Evolutionary conservation across 1,284 basidiomycete genomes (phyloP).

Genomic region (Entoloma clypeatum): DNA sequence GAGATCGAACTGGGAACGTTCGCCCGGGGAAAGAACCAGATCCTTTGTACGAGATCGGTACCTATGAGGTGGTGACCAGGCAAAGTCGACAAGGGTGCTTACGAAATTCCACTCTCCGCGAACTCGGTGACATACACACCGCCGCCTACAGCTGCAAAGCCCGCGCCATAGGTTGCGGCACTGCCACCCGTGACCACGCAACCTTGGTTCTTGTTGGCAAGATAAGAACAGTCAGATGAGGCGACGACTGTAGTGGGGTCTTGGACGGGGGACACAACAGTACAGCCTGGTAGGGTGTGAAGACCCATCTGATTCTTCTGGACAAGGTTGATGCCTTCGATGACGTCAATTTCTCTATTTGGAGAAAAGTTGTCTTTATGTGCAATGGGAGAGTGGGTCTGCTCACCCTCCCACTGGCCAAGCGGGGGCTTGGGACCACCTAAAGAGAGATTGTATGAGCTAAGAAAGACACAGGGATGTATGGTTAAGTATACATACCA

Average conservation of each 20-base stretch:
- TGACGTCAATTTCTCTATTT: slow-evolving; percentile 64
- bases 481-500: slow-evolving; percentile 36
- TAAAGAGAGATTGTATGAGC: slow-evolving; percentile 14
- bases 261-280: slow-evolving; percentile 44
- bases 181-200: slow-evolving; percentile 57
- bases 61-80: background rate
- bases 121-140: slow-evolving; percentile 74
- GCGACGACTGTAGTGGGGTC: slow-evolving; percentile 46
- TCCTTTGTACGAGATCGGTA: slow-evolving; percentile 20
- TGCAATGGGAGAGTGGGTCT: slow-evolving; percentile 1
- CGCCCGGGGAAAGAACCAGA: slow-evolving; percentile 75
- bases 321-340: slow-evolving; percentile 70
- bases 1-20: slow-evolving; percentile 54
- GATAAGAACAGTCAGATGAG: slow-evolving; percentile 58
- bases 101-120: slow-evolving; percentile 62
- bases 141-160: slow-evolving; percentile 61
- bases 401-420: slow-evolving; percentile 63
- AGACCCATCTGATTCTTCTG: slow-evolving; percentile 63
- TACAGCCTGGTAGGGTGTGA: slow-evolving; percentile 65
- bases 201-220: slow-evolving; percentile 55
- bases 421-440: slow-evolving; percentile 55
- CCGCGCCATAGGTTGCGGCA: slow-evolving; percentile 56
- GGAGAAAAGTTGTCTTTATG: background rate
- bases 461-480: background rate
- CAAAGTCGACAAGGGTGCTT: slow-evolving; percentile 23